Evolutionary conservation across 139 green algal species (phyloP).

Genomic region (Closterium sp.): DNA sequence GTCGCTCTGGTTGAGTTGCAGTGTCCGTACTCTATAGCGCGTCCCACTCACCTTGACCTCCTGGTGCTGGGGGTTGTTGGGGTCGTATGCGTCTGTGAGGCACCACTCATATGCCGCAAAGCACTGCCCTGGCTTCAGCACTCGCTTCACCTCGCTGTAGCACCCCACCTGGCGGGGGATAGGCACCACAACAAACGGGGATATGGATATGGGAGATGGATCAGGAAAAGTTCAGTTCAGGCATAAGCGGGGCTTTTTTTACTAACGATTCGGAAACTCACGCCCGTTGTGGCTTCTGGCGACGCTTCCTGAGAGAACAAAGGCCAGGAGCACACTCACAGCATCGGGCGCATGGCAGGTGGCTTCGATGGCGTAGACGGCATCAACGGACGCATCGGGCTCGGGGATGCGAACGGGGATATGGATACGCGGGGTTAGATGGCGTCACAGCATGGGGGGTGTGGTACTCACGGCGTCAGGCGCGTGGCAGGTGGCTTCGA

Average conservation of each 20-base stretch:
- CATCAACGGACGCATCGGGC: slow-evolving; percentile 56
- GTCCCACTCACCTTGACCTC: slow-evolving; percentile 46
- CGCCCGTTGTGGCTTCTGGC: too few relatives aligned
- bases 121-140: slow-evolving; percentile 57
- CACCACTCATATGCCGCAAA: slow-evolving; percentile 65
- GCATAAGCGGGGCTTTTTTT: slow-evolving; percentile 52
- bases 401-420: too few relatives aligned
- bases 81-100: slow-evolving; percentile 60
- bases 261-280: neutral
- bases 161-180: slow-evolving; percentile 28
- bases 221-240: too few relatives aligned
- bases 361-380: slow-evolving; percentile 60
- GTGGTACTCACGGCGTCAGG: slow-evolving; percentile 49
- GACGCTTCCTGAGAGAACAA: too few relatives aligned
- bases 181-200: too few relatives aligned
- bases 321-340: too few relatives aligned
- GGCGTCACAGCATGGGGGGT: too few relatives aligned
- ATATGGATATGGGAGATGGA: too few relatives aligned
- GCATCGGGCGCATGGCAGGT: slow-evolving; percentile 59
- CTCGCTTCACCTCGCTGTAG: slow-evolving; percentile 57
- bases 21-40: too few relatives aligned
- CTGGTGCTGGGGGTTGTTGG: slow-evolving; percentile 39
- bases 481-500: slow-evolving; percentile 61
- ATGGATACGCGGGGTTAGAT: too few relatives aligned
- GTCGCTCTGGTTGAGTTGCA: neutral